phyloP scores from a whole-genome alignment of 345 rosid species.

The Moricandia arvensis region DNA sequence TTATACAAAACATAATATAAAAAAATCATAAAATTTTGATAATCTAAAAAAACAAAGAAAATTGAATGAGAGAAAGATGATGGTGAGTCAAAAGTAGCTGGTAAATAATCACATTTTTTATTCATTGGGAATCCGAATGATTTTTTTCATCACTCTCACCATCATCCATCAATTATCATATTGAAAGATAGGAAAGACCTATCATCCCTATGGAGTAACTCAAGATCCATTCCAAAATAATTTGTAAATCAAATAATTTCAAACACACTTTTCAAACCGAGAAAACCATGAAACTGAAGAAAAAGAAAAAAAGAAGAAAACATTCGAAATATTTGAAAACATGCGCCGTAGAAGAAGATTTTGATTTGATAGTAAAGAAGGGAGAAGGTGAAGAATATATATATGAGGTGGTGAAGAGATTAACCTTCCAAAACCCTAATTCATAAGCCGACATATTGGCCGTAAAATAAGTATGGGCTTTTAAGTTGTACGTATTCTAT shows the following conservation, averaged over 20 bases:
- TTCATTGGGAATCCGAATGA: too few relatives aligned
- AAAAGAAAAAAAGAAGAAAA: not conserved
- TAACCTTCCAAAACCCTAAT: conserved; percentile 15
- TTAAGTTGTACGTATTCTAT: not conserved
- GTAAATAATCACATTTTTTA: too few relatives aligned
- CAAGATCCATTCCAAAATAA: not conserved
- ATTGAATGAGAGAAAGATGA: too few relatives aligned
- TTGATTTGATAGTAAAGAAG: rapidly evolving
- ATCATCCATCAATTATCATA: too few relatives aligned
- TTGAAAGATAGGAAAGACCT: too few relatives aligned
- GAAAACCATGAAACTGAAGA: not conserved
- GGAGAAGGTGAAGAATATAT: not conserved
- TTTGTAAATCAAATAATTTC: not conserved
- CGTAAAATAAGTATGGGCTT: not conserved
- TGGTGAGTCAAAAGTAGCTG: too few relatives aligned
- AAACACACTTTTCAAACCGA: not conserved
- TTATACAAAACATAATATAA: not conserved
- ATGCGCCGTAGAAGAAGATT: not conserved
- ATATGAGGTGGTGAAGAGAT: not conserved
- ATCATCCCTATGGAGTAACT: not conserved
- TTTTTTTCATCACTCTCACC: too few relatives aligned
- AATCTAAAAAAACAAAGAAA: too few relatives aligned
- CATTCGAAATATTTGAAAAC: not conserved
- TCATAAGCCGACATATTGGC: not conserved
- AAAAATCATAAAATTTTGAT: too few relatives aligned